Conservation (phyloP, 176 grass and related monocot species). For the Neostapfia colusana region DNA sequence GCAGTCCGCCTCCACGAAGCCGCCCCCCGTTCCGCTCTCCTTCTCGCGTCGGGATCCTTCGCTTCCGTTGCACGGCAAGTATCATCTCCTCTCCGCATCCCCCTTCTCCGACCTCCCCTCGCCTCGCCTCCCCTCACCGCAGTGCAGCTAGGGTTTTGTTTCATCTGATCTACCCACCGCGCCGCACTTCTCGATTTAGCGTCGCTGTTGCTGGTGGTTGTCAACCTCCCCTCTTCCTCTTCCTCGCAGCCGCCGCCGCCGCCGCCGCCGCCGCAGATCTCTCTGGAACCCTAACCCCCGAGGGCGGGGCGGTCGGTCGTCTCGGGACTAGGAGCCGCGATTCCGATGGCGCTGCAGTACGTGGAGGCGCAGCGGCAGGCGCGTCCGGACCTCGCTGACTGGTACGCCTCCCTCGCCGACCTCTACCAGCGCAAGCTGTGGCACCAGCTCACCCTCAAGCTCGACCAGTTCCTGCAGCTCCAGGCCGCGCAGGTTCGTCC, state of each 20-base stretch:
- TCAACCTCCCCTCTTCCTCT: neutral
- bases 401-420: constrained; percentile 67
- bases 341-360: constrained; percentile 78
- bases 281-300: constrained; percentile 6
- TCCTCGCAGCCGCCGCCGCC: neutral
- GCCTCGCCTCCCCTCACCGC: neutral
- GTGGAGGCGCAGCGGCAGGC: constrained; percentile 69
- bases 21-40: neutral
- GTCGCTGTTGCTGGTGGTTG: neutral
- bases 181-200: neutral
- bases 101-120: neutral
- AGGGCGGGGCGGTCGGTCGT: neutral
- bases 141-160: constrained; percentile 43
- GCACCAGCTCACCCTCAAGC: constrained; percentile 96
- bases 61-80: constrained; percentile 48
- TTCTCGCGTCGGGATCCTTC: constrained; percentile 28
- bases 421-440: constrained; percentile 86
- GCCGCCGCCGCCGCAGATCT: constrained; percentile 16
- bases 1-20: neutral
- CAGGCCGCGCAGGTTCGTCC: constrained; percentile 62
- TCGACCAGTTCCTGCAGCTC: constrained; percentile 85
- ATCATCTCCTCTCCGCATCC: neutral
- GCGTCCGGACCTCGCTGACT: constrained; percentile 81
- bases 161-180: neutral
- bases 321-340: neutral